Evolutionary conservation across 352 stramenopile species (phyloP).

Genomic region (Phytophthora pistaciae): DNA sequence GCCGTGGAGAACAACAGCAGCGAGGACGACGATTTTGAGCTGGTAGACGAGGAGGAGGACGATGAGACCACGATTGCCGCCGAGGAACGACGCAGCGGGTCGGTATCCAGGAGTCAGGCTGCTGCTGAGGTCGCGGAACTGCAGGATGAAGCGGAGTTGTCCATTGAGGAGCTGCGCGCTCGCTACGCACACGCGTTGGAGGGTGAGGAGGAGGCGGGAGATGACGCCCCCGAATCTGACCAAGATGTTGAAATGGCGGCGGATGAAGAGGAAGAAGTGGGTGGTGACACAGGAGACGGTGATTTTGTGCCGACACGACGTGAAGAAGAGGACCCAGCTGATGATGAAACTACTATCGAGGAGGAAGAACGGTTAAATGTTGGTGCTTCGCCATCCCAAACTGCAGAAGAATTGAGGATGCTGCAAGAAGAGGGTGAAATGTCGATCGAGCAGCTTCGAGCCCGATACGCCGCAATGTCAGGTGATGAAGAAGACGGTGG

Average conservation of each 20-base stretch:
- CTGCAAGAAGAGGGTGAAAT: constrained; percentile 94
- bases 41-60: constrained; percentile 59
- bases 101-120: constrained; percentile 39
- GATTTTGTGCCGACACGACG: constrained; percentile 31
- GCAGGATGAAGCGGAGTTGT: constrained; percentile 92
- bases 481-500: constrained; percentile 15
- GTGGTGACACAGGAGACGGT: constrained; percentile 23
- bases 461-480: constrained; percentile 47
- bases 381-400: constrained; percentile 47
- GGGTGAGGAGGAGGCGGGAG: background rate
- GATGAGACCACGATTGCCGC: constrained; percentile 92
- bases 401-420: constrained; percentile 86
- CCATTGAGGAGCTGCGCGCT: constrained; percentile 85
- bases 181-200: constrained; percentile 48
- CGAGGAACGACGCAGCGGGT: constrained; percentile 64
- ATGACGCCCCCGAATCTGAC: constrained; percentile 2
- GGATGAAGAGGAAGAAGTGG: constrained; percentile 19
- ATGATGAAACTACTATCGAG: constrained; percentile 94
- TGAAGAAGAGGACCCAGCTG: constrained; percentile 54
- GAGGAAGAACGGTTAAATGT: constrained; percentile 72
- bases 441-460: constrained; percentile 88
- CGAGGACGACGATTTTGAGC: constrained; percentile 25
- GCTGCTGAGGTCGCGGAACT: constrained; percentile 89
- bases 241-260: constrained; percentile 12
- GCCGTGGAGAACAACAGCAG: background rate